Evolutionary conservation across 2,329 filamentous ascomycete genomes (phyloP), one percentile per base, ranked within the genome.

Genomic region (Macrophomina tecta): DNA sequence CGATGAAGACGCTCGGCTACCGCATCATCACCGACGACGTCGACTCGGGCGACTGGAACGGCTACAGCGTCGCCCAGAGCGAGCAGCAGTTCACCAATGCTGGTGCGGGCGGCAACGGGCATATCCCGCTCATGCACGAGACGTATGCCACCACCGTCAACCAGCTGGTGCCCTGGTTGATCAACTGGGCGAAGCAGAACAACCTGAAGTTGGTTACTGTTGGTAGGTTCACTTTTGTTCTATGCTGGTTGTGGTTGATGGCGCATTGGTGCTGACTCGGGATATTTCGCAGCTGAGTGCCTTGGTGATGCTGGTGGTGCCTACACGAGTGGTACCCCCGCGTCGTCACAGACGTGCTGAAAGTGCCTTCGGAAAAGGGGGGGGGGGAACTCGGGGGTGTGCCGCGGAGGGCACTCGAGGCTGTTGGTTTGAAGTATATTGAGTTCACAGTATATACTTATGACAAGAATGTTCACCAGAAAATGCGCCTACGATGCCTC

Each of bases 111-210:
- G 76, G 76, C 1, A 78, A 78, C 52, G 76, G 76, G 0, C 76
- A 78, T 46, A 78, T 78, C 64, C 72, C 74, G 30, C 68, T 76
- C 23, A 76, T 76, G 74, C 76, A 78, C 53, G 76, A 78, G 71
- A 77, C 75, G 14, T 77, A 77, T 67, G 69, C 72, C 18, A 68
- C 69, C 16, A 78, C 76, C 18, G 76, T 78, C 1, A 69, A 76
- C 64, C 75, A 74, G 28, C 69, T 78, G 9, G 76, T 74, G 12
- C 75, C 76, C 2, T 78, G 76, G 76, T 66, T 78, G 69, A 77
- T 78, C 60, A 77, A 73, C 53, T 77, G 76, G 76, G 76, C 76
- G 0, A 78, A 76, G 70, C 71, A 70, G 52, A 78, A 78, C 30
- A 74, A 74, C 53, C 42, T 78, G 62, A 76, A 76, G 71, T 28